phyloP scores from a whole-genome alignment of 768 basidiomycete species.

The Mycena venus region DNA sequence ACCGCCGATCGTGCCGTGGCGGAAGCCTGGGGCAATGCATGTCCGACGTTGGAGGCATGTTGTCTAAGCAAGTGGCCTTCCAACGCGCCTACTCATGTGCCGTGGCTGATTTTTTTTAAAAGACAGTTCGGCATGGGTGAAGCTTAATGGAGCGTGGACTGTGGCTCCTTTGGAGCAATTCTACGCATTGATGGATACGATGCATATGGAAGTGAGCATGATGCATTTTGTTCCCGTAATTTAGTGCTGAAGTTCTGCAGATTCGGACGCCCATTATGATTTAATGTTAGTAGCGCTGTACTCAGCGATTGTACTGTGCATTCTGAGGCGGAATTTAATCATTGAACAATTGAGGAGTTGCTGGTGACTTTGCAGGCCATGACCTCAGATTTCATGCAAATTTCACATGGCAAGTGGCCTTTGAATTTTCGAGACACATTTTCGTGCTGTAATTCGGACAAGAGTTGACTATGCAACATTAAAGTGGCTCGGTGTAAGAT shows the following conservation, averaged over 20 bases:
- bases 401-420: too few relatives aligned
- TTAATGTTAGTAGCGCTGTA: too few relatives aligned
- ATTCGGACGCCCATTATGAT: neutral
- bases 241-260: neutral
- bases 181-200: neutral
- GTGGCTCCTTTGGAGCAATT: neutral
- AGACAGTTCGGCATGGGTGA: neutral
- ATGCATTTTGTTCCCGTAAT: neutral
- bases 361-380: too few relatives aligned
- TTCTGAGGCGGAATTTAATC: too few relatives aligned
- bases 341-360: too few relatives aligned
- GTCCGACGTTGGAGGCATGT: neutral
- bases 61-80: neutral
- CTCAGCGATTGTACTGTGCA: too few relatives aligned
- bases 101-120: neutral
- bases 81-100: too few relatives aligned
- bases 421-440: too few relatives aligned
- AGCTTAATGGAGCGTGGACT: neutral
- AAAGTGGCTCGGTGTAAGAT: too few relatives aligned
- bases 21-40: neutral
- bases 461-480: too few relatives aligned
- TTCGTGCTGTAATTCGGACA: too few relatives aligned
- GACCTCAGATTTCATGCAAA: too few relatives aligned
- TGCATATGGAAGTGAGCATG: neutral
- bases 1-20: neutral